Conservation (phyloP, 73 alveolate genomes). For the Paraurostyla sp. region DNA sequence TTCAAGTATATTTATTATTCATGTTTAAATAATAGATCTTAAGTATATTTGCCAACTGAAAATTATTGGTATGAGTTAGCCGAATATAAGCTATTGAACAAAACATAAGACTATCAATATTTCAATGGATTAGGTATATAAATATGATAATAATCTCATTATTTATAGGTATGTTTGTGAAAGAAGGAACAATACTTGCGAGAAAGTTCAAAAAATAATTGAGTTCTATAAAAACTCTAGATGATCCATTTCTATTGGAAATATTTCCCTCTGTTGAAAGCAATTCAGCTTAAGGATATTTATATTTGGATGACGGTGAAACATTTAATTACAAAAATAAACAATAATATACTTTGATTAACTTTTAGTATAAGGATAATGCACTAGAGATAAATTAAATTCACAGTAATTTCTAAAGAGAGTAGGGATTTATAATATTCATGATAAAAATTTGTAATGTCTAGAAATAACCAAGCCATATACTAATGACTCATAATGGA, state of each 20-base stretch:
- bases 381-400: neutral
- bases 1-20: neutral
- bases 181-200: constrained; percentile 82
- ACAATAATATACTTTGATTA: neutral
- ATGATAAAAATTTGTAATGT: neutral
- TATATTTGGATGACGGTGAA: constrained; percentile 76
- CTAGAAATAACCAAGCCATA: too few species aligned
- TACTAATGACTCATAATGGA: too few species aligned
- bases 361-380: neutral
- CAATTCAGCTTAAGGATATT: constrained; percentile 58
- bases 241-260: constrained; percentile 76
- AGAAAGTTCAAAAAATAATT: constrained; percentile 77
- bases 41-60: constrained; percentile 76
- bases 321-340: neutral
- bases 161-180: constrained; percentile 81
- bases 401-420: too few species aligned
- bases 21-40: neutral
- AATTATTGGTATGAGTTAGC: constrained; percentile 76
- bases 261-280: constrained; percentile 61
- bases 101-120: constrained; percentile 12
- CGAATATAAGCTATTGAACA: neutral
- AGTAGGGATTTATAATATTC: neutral
- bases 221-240: constrained; percentile 76
- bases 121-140: constrained; percentile 3
- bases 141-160: neutral